phyloP scores from a whole-genome alignment of 1,284 basidiomycete genomes.

The Trametes polyzona region DNA sequence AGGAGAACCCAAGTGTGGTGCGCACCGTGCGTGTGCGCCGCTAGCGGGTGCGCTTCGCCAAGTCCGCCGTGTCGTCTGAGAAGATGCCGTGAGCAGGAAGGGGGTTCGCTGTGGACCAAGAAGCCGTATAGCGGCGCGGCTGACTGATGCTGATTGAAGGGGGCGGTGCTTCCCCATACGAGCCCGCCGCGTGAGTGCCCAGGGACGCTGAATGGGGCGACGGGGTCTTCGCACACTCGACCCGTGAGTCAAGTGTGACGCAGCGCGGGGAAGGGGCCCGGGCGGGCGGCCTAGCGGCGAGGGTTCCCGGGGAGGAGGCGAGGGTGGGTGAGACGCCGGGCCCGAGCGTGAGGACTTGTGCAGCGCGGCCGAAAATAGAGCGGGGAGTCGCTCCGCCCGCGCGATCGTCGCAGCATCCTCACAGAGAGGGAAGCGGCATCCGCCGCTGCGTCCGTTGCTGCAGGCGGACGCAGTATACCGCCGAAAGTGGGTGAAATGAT shows the following conservation, averaged over 20 bases:
- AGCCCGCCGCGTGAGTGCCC: neutral
- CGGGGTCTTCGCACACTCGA: neutral
- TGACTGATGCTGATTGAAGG: slow-evolving; percentile 2
- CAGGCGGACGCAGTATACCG: neutral
- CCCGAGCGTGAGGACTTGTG: neutral
- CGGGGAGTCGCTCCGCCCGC: neutral
- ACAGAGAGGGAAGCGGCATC: neutral
- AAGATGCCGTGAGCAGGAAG: neutral
- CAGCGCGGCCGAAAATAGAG: neutral
- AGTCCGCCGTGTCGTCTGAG: neutral
- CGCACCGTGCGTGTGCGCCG: neutral
- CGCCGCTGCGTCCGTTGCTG: neutral
- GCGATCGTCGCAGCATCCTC: slow-evolving; percentile 1
- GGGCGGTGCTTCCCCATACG: slow-evolving; percentile 3
- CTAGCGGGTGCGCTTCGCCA: neutral
- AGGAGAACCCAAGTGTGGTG: neutral
- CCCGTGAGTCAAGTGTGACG: neutral
- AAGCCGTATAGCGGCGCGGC: neutral
- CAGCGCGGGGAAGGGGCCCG: neutral
- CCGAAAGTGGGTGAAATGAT: neutral
- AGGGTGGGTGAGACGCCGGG: neutral
- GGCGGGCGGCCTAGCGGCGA: neutral
- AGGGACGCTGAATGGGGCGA: neutral
- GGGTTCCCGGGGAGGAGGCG: neutral
- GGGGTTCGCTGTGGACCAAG: neutral